These are phyloP conservation scores for Pseudopithomyces maydicus DNA, from an alignment of 2,329 filamentous ascomycete genomes.

Conservation along the genomic window DNA sequence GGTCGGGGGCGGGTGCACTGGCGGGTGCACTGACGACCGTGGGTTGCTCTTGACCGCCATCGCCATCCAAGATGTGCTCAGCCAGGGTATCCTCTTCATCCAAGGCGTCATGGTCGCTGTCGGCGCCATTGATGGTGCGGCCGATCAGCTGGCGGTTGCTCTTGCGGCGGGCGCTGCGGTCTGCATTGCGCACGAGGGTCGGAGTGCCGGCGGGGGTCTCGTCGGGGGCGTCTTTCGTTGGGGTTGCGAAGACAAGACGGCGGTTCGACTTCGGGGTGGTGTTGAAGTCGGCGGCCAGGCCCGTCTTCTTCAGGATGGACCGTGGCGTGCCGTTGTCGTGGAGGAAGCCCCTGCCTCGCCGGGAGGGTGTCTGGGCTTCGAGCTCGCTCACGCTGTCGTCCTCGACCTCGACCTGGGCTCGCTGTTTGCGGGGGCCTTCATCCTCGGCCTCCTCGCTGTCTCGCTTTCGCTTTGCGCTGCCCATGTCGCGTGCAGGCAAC, in stretches of 20 bases:
- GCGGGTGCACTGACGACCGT: constrained; percentile 15
- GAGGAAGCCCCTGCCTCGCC: constrained; percentile 25
- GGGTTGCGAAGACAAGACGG: constrained; percentile 54
- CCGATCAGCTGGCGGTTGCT: constrained; percentile 79
- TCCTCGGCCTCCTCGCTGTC: constrained; percentile 25
- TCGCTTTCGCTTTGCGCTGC: constrained; percentile 38
- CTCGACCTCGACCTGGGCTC: constrained; percentile 16
- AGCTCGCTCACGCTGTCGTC: constrained; percentile 21
- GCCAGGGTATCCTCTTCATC: constrained; percentile 71
- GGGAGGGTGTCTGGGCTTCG: constrained; percentile 38
- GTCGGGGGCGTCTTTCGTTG: constrained; percentile 42
- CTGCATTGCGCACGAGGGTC: constrained; percentile 70
- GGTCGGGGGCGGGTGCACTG: too few relatives aligned
- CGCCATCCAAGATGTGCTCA: constrained; percentile 68
- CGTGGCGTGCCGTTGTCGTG: constrained; percentile 36
- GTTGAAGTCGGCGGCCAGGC: constrained; percentile 23
- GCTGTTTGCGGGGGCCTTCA: constrained; percentile 33
- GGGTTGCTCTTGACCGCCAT: constrained; percentile 51
- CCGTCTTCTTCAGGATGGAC: constrained; percentile 41
- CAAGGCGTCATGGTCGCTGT: constrained; percentile 70
- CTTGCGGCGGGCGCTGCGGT: constrained; percentile 86
- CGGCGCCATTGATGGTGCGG: constrained; percentile 66
- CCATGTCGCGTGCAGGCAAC: constrained; percentile 23
- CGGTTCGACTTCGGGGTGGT: constrained; percentile 51
- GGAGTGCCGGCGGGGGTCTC: constrained; percentile 58